Conservation (phyloP, 257 asterid genomes). For the Misopates orontium region DNA sequence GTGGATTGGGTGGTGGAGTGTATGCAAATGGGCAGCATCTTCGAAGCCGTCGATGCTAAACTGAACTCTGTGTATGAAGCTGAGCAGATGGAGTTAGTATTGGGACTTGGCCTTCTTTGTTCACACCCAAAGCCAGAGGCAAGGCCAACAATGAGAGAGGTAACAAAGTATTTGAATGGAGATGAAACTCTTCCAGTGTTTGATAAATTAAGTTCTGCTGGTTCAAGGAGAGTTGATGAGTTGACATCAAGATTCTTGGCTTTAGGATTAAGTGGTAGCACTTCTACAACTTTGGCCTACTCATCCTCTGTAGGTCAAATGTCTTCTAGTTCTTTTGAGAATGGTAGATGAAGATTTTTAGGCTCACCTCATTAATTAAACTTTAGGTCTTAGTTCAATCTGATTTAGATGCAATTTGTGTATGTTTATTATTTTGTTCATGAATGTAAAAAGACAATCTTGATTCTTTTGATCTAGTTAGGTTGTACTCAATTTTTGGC, state of each 20-base stretch:
- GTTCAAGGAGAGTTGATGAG: slow-evolving; percentile 41
- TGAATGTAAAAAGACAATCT: too few species aligned
- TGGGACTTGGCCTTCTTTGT: slow-evolving; percentile 71
- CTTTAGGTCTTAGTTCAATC: too few species aligned
- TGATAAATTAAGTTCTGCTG: slow-evolving; percentile 35
- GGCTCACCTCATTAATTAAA: too few species aligned
- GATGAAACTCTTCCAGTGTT: slow-evolving; percentile 48
- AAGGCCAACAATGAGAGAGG: slow-evolving; percentile 56
- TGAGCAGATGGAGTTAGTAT: slow-evolving; percentile 57
- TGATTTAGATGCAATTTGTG: too few species aligned
- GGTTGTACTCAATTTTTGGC: too few species aligned
- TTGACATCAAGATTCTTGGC: slow-evolving; percentile 40
- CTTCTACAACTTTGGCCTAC: slow-evolving; percentile 23
- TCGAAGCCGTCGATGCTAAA: slow-evolving; percentile 52
- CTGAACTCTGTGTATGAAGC: slow-evolving; percentile 31
- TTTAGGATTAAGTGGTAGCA: slow-evolving; percentile 26
- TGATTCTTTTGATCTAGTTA: too few species aligned
- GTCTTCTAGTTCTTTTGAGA: slow-evolving; percentile 39
- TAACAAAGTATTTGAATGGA: slow-evolving; percentile 46
- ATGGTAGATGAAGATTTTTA: slow-evolving; percentile 41
- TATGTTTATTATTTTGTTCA: too few species aligned
- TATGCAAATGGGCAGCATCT: slow-evolving; percentile 38
- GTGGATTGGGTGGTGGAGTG: slow-evolving; percentile 71
- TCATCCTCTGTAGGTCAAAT: slow-evolving; percentile 42
- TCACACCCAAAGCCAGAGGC: slow-evolving; percentile 56